Evolutionary conservation across 169 alveolate species (phyloP), one percentile per base, ranked within the genome.

Genomic region (Plasmodium inui): DNA sequence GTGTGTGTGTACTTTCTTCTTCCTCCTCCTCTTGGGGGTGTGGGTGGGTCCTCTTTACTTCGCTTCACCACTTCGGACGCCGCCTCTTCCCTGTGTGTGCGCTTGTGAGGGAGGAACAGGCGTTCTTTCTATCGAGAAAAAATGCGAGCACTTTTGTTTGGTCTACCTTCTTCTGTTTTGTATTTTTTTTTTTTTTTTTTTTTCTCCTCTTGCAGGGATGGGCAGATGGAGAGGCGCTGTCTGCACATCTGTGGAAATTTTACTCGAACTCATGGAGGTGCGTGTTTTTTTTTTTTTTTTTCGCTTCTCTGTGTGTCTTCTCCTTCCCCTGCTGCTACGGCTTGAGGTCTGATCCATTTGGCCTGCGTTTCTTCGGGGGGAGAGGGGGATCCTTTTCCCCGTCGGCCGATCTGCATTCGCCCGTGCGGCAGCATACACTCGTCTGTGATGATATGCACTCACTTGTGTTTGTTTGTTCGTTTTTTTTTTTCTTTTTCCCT

Each of bases 271-370:
- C 22, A 30, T 71, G 61, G 61, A 17, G 61, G 61, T 50, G 61
- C 61, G 12, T 12, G 12, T n/a, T 71, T 71, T 71, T 71, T 71
- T 71, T 71, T 71, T 71, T 71, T 71, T 71, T 71, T 71, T n/a
- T 71, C 41, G 41, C 37, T 71, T 3, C n/a, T 71, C 41, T 12
- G 41, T 30, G 41, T 30, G 80, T 71, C 41, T 71, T 71, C 41
- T 30, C 8, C 37, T 28, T 70, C 17, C 79, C 10, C 10, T 50
- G 61, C 19, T 17, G 61, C 61, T 17, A 50, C 10, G 61, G 61
- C 61, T 50, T 50, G 61, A 1, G 61, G 19, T 50, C 14, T 4
- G 57, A 46, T 50, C 26, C 61, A 3, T 12, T 50, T 50, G 57
- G 57, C 57, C 22, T 50, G 7, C 61, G 26, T 50, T 50, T 50